Base-by-base conservation (phyloP, 345 rosid species). In the Euclidium syriacum region DNA sequence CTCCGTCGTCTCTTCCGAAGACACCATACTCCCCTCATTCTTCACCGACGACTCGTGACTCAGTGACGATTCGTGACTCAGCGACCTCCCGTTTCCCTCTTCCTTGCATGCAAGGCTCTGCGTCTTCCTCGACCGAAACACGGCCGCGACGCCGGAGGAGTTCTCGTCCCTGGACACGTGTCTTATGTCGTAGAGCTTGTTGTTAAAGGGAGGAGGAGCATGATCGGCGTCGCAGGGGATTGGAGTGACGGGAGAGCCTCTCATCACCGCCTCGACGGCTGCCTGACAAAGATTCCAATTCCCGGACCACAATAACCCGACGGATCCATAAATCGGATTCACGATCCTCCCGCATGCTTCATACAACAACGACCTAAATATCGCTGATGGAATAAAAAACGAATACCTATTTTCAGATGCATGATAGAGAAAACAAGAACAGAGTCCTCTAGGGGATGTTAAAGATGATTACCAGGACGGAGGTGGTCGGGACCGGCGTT, bases 271-370 rank as follows among this genome's bases (percentile, higher is more conserved):
- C 64, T 90, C 99, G 0, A 95, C 97, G 4, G 99, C 99, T 1
- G 91, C 83, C 64, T 95, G 96, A 69, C 99, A 95, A 34, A 87
- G 95, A 34, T 83, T 89, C 99, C 99, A 95, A 63, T 84, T 82
- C 7, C 97, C 97, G 0, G 97, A 88, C 92, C 90, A 86, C 49
- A 95, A 62, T 74, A 95, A 65, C 7, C 99, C 99, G 1, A 88
- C 96, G 10, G 99, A 95, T 14, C 99, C 99, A 27, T 86, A 87
- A 24, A 95, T 90, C 33, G 99, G 99, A 77, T 95, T 88, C 71
- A 95, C 86, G 12, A 95, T 86, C 71, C 99, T 75, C 14, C 99
- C 99, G 26, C 99, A 95, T 12, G 99, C 99, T 79, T 95, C 99
- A 35, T 90, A 90, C 27, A 95, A 65, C 84, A 95, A 81, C 2